Evolutionary conservation across 1,284 basidiomycete species (phyloP).

Genomic region (Singerocomus inundabilis): DNA sequence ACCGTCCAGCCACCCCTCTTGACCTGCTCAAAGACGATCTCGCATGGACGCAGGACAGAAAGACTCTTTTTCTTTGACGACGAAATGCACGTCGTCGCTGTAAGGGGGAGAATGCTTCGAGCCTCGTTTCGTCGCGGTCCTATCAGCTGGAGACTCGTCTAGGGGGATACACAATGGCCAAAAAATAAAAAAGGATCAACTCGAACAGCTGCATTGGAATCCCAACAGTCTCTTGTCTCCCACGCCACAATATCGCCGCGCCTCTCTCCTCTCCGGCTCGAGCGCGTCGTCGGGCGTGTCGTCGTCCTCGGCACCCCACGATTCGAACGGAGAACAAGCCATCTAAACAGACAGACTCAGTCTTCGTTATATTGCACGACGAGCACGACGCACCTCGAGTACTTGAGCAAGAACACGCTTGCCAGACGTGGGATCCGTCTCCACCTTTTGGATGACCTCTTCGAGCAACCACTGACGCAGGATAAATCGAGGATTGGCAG

Average conservation of each 20-base stretch:
- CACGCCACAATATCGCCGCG: constrained; percentile 74
- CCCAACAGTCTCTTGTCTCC: constrained; percentile 78
- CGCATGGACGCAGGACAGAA: too few relatives aligned
- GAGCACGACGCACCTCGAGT: constrained; percentile 66
- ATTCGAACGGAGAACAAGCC: constrained; percentile 75
- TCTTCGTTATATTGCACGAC: too few relatives aligned
- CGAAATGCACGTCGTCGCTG: too few relatives aligned
- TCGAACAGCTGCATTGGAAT: constrained; percentile 92
- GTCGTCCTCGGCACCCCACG: constrained; percentile 72
- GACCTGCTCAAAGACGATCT: too few relatives aligned
- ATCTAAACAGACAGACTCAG: constrained; percentile 49
- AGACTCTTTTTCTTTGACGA: too few relatives aligned
- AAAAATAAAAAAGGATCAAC: too few relatives aligned
- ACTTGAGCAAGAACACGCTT: constrained; percentile 70
- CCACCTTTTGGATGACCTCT: constrained; percentile 72
- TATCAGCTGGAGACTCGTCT: too few relatives aligned
- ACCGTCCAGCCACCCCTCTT: too few relatives aligned
- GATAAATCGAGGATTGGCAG: constrained; percentile 83
- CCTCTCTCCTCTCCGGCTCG: constrained; percentile 63
- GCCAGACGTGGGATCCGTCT: constrained; percentile 57
- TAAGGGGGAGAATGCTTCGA: too few relatives aligned
- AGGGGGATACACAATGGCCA: too few relatives aligned
- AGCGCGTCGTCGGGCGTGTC: constrained; percentile 41
- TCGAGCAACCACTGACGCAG: constrained; percentile 92
- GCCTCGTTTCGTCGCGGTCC: too few relatives aligned